Evolutionary conservation across 768 basidiomycete genomes (phyloP), one percentile per base, ranked within the genome.

Genomic region (Mycena vulgaris): DNA sequence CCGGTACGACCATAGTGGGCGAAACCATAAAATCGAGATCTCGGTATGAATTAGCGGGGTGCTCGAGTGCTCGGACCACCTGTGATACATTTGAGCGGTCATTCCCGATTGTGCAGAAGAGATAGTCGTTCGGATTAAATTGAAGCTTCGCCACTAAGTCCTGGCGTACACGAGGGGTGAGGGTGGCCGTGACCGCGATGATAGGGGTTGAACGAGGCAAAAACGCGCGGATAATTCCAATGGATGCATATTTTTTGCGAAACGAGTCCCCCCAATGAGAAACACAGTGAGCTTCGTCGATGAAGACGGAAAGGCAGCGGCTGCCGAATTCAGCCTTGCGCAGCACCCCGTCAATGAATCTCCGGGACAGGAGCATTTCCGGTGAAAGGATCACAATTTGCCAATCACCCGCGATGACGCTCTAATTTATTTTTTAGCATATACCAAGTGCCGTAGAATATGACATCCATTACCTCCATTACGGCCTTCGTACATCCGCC

Each of bases 251-350:
- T 45, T 75, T 72, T 70, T 82, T 82, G 10, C 80, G 75, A 63
- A 82, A 83, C 11, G 75, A 72, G 68, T 16, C 70, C 58, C 81
- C 81, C 82, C 82, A 84, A 49, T 81, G 80, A 0, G 80, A 81
- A 3, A 84, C 66, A 62, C 77, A 77, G 61, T 84, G 83, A 0
- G 80, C 80, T 67, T 84, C 80, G 56, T 83, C 60, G 8, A 62
- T 49, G n/a, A 62, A 48, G 2, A 62, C 48, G 10, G 60, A 48
- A 23, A 62, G 47, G 47, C 45, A 48, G 6, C 60, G 45, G 17
- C 31, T 1, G 2, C 60, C 62, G n/a, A 63, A 63, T 39, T 52
- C 62, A 10, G 49, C 17, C 7, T 53, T 63, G 23, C 51, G 33
- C 8, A 63, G 28, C 5, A 63, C 62, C 2, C 51, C 37, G 21